Base-by-base conservation (phyloP, 768 basidiomycete species). In the Auricularia sp. region DNA sequence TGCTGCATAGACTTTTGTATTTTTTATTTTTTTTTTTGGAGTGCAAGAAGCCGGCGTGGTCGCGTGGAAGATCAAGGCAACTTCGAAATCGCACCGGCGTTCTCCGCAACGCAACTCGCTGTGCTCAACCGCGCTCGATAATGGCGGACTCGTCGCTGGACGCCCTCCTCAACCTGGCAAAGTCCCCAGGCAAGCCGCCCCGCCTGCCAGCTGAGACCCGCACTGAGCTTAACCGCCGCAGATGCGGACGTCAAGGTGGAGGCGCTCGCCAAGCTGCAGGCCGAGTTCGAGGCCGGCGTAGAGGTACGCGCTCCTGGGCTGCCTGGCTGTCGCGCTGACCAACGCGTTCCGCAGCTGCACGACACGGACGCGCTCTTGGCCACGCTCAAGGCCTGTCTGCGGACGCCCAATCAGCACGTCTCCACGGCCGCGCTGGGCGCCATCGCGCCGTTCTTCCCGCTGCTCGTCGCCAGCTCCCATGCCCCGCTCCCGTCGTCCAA, bases 181-280 rank as follows among this genome's bases (percentile, higher is more conserved):
- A 83, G 77, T 83, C 76, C 71, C 85, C 81, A 68, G 87, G 87
- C 87, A 66, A 61, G 77, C 68, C 61, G 65, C 66, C 61, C 61
- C n/a, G 63, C 47, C 34, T 64, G 59, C 61, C 62, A 43, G 36
- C 54, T 64, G 23, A 44, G 61, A 42, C 43, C 51, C 61, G 64
- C 66, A 65, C 63, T 59, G 63, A 64, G 66, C 42, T 66, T 62
- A 61, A 61, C 36, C 62, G 35, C 62, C 58, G 67, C 69, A 92
- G 91, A 93, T 74, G 84, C 88, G 65, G 91, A 93, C 75, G 80
- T 83, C 66, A 91, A 87, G 77, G 81, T 91, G 29, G 90, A 93
- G 72, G 90, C 88, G 34, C 79, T 93, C 66, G 79, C 84, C 65
- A 92, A 90, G 76, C 79, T 93, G 53, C 87, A 92, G 73, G 79